Conservation (phyloP, 805 yeast species). For the Yamadazyma paraphyllophila region DNA sequence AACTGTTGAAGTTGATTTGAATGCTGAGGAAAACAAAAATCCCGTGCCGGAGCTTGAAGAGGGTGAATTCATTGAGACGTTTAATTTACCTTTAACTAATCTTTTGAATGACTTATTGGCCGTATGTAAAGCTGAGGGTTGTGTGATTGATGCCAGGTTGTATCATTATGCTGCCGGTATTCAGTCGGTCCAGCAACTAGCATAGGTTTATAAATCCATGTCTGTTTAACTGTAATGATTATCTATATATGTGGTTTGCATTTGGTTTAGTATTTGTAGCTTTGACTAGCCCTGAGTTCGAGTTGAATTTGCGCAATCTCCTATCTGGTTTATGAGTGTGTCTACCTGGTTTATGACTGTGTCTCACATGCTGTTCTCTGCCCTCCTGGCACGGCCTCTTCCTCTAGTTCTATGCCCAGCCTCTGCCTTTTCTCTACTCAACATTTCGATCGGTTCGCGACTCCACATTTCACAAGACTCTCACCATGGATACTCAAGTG, state of each 20-base stretch:
- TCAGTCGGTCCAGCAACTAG: constrained; percentile 17
- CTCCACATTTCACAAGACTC: background rate
- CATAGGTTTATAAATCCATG: background rate
- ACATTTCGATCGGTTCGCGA: background rate
- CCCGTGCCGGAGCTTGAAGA: constrained; percentile 83
- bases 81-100: constrained; percentile 60
- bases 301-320: no score
- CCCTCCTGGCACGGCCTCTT: no score
- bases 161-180: constrained; percentile 85
- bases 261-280: no score
- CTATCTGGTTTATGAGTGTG: no score
- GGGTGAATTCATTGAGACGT: constrained; percentile 89
- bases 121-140: constrained; percentile 59
- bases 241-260: no score
- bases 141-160: constrained; percentile 80
- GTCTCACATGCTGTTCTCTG: no score
- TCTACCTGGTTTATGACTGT: no score
- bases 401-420: no score
- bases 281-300: no score
- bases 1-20: constrained; percentile 71
- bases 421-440: background rate
- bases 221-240: no score
- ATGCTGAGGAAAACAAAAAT: constrained; percentile 58
- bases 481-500: background rate
- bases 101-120: constrained; percentile 54